A percentile compares a stretch with the other conserved stretches of the same genome.
Evolutionary conservation across 352 stramenopile species (phyloP).

Genomic region (Peronospora destructor): DNA sequence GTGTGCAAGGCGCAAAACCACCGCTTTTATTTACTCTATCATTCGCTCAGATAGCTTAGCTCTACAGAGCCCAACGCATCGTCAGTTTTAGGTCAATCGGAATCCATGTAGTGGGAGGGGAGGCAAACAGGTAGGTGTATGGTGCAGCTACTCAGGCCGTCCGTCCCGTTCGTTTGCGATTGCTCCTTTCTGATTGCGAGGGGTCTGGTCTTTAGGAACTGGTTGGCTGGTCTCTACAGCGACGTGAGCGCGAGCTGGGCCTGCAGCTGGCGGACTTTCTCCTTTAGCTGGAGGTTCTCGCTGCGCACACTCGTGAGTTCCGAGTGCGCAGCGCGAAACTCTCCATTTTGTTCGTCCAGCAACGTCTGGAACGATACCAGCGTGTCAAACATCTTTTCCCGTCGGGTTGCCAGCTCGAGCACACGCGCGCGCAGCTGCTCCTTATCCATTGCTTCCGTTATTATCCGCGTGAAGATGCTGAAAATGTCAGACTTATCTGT

Average conservation of each 20-base stretch:
- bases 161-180: conserved; percentile 25
- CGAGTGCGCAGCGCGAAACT: conserved; percentile 44
- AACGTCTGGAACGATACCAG: conserved; percentile 58
- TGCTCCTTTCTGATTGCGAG: conserved; percentile 7
- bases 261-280: conserved; percentile 58
- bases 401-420: conserved; percentile 60
- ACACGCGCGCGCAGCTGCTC: conserved; percentile 61
- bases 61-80: conserved; percentile 12
- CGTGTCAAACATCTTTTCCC: conserved; percentile 75
- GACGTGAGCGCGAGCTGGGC: conserved; percentile 46
- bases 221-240: conserved; percentile 26
- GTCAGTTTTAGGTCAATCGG: conserved; percentile 4
- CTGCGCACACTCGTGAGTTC: conserved; percentile 41
- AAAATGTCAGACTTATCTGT: conserved; percentile 78
- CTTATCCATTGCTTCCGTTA: conserved; percentile 76
- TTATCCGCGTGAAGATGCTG: conserved; percentile 76
- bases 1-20: too few species aligned
- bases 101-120: conserved; percentile 16
- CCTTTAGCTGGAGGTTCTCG: conserved; percentile 55
- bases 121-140: conserved; percentile 9
- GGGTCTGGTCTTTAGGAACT: conserved; percentile 11
- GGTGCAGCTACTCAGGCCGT: conserved; percentile 15
- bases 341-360: conserved; percentile 47
- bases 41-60: neutral
- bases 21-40: too few species aligned